Conservation (phyloP, 768 basidiomycete genomes). For the Gloeopeniophorella convolvens region DNA sequence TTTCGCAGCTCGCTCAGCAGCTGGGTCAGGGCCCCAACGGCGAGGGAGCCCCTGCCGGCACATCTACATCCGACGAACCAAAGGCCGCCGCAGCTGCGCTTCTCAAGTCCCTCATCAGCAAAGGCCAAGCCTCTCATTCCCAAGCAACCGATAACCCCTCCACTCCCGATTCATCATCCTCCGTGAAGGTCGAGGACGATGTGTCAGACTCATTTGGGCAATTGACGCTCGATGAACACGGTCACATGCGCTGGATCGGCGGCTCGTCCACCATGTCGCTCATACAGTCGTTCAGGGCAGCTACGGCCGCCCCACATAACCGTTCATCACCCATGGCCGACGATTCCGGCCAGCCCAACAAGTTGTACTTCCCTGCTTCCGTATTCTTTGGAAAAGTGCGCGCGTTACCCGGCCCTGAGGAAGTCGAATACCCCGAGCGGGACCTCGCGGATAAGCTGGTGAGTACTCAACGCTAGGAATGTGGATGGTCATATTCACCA, state of each 20-base stretch:
- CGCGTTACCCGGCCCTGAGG: conserved; percentile 75
- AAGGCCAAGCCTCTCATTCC: conserved; percentile 15
- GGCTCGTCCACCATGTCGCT: conserved; percentile 90
- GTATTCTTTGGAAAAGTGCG: conserved; percentile 83
- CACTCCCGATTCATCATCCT: conserved; percentile 34
- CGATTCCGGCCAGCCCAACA: conserved; percentile 75
- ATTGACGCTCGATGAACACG: conserved; percentile 82
- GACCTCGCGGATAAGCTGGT: conserved; percentile 86
- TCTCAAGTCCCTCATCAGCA: conserved; percentile 24
- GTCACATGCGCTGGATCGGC: conserved; percentile 88
- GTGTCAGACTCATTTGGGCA: conserved; percentile 83
- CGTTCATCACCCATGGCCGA: conserved; percentile 82
- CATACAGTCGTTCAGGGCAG: conserved; percentile 78
- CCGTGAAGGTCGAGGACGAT: conserved; percentile 63
- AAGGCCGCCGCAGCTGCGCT: conserved; percentile 19
- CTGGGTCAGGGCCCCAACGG: conserved; percentile 48
- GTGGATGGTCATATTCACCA: conserved; percentile 23
- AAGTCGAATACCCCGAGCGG: conserved; percentile 80
- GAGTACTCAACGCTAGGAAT: conserved; percentile 26
- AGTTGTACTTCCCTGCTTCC: conserved; percentile 81
- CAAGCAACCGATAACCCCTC: conserved; percentile 20
- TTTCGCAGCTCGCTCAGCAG: conserved; percentile 75
- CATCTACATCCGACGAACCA: conserved; percentile 12
- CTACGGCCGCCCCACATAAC: conserved; percentile 66
- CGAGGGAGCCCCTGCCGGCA: conserved; percentile 9